Evolutionary conservation across 768 basidiomycete species (phyloP).

Genomic region (Sporobolomyces pararoseus): DNA sequence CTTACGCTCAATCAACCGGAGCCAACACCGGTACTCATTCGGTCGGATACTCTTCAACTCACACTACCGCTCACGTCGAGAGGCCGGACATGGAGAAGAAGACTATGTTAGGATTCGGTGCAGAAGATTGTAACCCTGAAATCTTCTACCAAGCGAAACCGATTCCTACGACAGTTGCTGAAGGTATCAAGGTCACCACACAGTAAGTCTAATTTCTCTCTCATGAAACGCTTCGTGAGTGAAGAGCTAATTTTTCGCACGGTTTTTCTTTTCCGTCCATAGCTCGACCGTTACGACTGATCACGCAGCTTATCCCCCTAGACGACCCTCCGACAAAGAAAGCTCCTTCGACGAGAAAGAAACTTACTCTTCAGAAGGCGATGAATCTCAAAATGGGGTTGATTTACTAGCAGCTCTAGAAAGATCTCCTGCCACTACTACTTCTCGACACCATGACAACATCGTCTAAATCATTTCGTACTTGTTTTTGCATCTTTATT

Average conservation of each 20-base stretch:
- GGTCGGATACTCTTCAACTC: background rate
- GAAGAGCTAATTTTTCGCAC: background rate
- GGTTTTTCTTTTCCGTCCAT: background rate
- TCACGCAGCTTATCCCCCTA: slow-evolving; percentile 7
- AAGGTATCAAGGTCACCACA: slow-evolving; percentile 14
- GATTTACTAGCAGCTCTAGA: slow-evolving; percentile 5
- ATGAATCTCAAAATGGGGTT: background rate
- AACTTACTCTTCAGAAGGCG: slow-evolving; percentile 6
- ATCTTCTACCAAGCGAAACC: slow-evolving; percentile 14
- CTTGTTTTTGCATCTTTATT: background rate
- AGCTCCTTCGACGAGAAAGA: slow-evolving; percentile 18
- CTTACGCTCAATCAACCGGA: background rate
- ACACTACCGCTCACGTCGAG: slow-evolving; percentile 7
- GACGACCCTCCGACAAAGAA: background rate
- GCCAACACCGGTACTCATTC: background rate
- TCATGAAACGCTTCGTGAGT: background rate
- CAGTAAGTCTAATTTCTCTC: slow-evolving; percentile 3
- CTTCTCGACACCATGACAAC: slow-evolving; percentile 3
- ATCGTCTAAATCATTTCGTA: background rate
- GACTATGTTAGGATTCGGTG: slow-evolving; percentile 6
- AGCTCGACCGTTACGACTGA: slow-evolving; percentile 5
- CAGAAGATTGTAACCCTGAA: slow-evolving; percentile 11
- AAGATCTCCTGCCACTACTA: background rate
- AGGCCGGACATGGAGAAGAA: background rate
- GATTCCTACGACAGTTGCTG: background rate